Percentiles rank a stretch among this genome's conserved stretches.
phyloP scores from a whole-genome alignment of 805 yeast species.

The Cyberlindnera lachancei region DNA sequence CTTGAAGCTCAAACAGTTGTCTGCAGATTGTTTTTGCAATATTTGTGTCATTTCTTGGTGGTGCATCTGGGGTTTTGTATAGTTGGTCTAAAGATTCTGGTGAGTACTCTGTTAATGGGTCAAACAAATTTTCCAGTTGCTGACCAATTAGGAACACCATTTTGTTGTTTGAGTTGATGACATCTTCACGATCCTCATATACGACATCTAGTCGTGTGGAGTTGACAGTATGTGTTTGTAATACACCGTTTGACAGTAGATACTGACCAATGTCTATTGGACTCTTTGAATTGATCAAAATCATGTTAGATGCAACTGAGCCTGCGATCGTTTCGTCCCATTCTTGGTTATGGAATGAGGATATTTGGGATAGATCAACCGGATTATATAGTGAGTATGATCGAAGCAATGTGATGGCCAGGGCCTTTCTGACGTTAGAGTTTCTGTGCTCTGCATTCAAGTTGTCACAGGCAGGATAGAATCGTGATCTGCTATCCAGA shows the following conservation, averaged over 20 bases:
- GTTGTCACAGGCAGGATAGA: conserved; percentile 73
- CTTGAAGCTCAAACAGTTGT: conserved; percentile 66
- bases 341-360: conserved; percentile 16
- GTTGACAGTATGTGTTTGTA: conserved; percentile 40
- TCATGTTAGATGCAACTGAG: conserved; percentile 59
- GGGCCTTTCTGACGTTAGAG: conserved; percentile 60
- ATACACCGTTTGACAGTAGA: conserved; percentile 48
- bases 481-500: conserved; percentile 52
- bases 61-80: conserved; percentile 51
- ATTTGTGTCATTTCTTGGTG: conserved; percentile 23
- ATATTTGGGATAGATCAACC: conserved; percentile 2
- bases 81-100: conserved; percentile 77
- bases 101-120: conserved; percentile 83
- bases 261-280: conserved; percentile 53
- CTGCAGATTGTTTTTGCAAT: conserved; percentile 47
- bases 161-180: conserved; percentile 62
- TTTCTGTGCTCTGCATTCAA: conserved; percentile 39
- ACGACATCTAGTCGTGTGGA: conserved; percentile 68
- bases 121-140: conserved; percentile 82
- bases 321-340: conserved; percentile 89
- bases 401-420: conserved; percentile 68
- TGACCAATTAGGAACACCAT: conserved; percentile 74
- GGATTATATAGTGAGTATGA: conserved; percentile 52
- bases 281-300: conserved; percentile 39
- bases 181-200: conserved; percentile 46